Conservation (phyloP, 75 land plant genomes). For the Larix kaempferi region DNA sequence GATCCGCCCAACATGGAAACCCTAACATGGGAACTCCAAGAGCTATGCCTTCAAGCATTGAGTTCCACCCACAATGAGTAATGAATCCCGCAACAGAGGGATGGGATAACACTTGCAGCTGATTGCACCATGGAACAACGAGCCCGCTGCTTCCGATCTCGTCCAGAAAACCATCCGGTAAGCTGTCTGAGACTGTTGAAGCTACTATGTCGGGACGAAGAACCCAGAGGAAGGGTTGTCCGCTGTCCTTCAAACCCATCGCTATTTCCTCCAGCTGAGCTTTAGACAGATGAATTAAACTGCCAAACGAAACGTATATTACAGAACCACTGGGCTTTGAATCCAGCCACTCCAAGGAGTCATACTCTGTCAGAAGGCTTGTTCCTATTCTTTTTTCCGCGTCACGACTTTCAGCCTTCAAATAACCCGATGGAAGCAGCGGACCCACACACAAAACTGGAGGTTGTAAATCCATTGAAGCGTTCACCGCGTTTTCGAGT, state of each 20-base stretch:
- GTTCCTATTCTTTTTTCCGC: neutral
- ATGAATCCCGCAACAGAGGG: too few relatives aligned
- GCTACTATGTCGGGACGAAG: constrained; percentile 6
- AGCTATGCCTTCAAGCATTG: too few relatives aligned
- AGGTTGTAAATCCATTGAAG: neutral
- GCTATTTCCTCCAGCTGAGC: constrained; percentile 13
- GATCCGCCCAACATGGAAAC: too few relatives aligned
- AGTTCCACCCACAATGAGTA: too few relatives aligned
- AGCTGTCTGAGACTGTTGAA: neutral
- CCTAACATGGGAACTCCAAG: too few relatives aligned
- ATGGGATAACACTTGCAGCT: neutral
- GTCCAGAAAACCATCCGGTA: neutral
- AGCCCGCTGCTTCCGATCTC: neutral
- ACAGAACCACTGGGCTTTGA: neutral
- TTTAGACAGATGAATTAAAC: constrained; percentile 7
- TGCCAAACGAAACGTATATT: constrained; percentile 17
- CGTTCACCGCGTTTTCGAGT: neutral
- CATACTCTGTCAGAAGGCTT: neutral
- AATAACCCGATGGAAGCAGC: neutral
- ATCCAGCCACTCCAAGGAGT: constrained; percentile 11
- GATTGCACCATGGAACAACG: neutral
- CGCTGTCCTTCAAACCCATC: neutral
- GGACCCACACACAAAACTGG: neutral
- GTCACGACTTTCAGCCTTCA: neutral
- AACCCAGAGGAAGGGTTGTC: neutral